These are phyloP conservation scores for Priceomyces castillae DNA, from an alignment of 805 yeast species.

Conservation along the genomic window DNA sequence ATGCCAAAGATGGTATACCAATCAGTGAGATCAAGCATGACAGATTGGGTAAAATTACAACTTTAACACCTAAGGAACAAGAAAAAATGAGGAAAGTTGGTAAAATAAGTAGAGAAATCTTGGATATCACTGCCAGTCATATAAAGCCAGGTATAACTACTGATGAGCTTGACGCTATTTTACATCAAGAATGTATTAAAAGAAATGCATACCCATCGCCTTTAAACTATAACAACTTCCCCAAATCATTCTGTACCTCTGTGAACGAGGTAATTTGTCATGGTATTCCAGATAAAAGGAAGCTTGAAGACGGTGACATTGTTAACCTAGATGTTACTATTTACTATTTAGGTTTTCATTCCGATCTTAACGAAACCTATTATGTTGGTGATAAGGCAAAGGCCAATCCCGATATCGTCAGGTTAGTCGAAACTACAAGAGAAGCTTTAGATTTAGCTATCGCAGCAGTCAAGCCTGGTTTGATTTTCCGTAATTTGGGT, in stretches of 20 bases:
- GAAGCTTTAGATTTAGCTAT: slow-evolving; percentile 86
- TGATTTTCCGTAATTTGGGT: slow-evolving; percentile 83
- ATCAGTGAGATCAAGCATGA: slow-evolving; percentile 71
- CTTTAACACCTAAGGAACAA: slow-evolving; percentile 65
- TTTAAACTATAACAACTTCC: slow-evolving; percentile 88
- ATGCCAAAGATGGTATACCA: slow-evolving; percentile 80
- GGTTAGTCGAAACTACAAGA: slow-evolving; percentile 84
- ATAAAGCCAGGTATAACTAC: slow-evolving; percentile 88
- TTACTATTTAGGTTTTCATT: slow-evolving; percentile 84
- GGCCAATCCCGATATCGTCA: slow-evolving; percentile 75
- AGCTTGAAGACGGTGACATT: slow-evolving; percentile 89
- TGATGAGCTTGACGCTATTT: slow-evolving; percentile 82
- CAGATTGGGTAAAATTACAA: slow-evolving; percentile 61
- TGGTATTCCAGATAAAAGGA: slow-evolving; percentile 92
- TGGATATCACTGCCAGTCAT: slow-evolving; percentile 83
- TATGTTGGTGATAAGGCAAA: slow-evolving; percentile 90
- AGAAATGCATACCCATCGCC: slow-evolving; percentile 94
- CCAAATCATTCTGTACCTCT: slow-evolving; percentile 89
- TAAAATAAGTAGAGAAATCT: slow-evolving; percentile 76
- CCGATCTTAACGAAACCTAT: slow-evolving; percentile 94
- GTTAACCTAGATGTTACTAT: slow-evolving; percentile 86
- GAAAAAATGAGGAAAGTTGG: slow-evolving; percentile 75
- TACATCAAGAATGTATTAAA: slow-evolving; percentile 84
- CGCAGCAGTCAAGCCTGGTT: slow-evolving; percentile 83
- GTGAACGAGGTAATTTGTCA: slow-evolving; percentile 95